A percentile compares a stretch with the other conserved stretches of the same genome.
Evolutionary conservation across 306 rosid species (phyloP).

Genomic region (Begonia fuchsioides): DNA sequence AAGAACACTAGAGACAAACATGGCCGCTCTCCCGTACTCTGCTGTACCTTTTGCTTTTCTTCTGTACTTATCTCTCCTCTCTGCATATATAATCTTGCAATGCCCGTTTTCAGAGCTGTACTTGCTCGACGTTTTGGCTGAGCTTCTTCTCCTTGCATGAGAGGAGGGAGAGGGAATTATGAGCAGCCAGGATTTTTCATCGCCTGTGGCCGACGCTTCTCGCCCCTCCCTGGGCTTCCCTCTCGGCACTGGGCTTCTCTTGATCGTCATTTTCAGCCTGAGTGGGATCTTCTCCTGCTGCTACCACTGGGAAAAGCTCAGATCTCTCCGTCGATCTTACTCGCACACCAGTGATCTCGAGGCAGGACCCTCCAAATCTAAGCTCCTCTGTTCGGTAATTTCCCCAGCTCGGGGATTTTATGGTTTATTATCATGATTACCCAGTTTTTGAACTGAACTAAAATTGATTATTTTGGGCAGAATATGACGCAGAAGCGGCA

Average conservation of each 20-base stretch:
- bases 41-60: too few species aligned
- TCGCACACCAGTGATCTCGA: slow-evolving; percentile 9
- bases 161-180: slow-evolving; percentile 13
- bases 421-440: too few species aligned
- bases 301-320: slow-evolving; percentile 89
- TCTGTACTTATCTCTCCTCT: too few species aligned
- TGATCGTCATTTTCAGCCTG: slow-evolving; percentile 61
- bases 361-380: slow-evolving; percentile 31
- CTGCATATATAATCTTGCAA: too few species aligned
- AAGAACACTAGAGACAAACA: too few species aligned
- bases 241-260: slow-evolving; percentile 79
- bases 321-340: slow-evolving; percentile 49
- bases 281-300: slow-evolving; percentile 94
- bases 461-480: slow-evolving; percentile 10
- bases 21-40: too few species aligned
- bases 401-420: neutral
- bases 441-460: too few species aligned
- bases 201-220: slow-evolving; percentile 50
- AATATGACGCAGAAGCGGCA: slow-evolving; percentile 20
- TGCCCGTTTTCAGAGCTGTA: too few species aligned
- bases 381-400: slow-evolving; percentile 23
- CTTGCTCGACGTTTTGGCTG: too few species aligned
- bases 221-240: slow-evolving; percentile 92
- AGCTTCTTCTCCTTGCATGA: slow-evolving; percentile 19
- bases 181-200: slow-evolving; percentile 69